Evolutionary conservation across 805 yeast species (phyloP), one percentile per base, ranked within the genome.

Genomic region (Candida odintsovae): DNA sequence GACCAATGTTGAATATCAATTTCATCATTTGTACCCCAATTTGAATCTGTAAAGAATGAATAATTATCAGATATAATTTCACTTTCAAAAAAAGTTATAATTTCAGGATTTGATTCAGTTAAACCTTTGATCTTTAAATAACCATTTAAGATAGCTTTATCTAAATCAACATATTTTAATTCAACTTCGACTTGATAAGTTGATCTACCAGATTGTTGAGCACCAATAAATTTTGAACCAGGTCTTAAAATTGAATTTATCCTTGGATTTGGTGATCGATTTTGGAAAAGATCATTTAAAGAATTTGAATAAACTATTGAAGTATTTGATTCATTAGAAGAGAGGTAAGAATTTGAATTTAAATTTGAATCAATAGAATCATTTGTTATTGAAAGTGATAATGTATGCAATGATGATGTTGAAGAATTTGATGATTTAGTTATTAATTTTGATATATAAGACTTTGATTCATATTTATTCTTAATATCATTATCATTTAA

Each of bases 71-170:
- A 78, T 1, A 82, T 71, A 39, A 82, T 77, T 54, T 82, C 87
- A 6, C 82, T 83, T 55, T 78, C 82, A 67, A 86, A 86, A 59
- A 77, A 84, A 1, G 94, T 86, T n/a, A 82, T 75, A 50, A 86
- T 82, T 54, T 81, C 80, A 2, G 90, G 88, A 54, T 82, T 75
- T 23, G 77, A 69, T 44, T 73, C 77, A 0, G 92, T 84, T 36
- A 86, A 67, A 3, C 90, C 88, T 40, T 76, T 70, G 44, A 86
- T 86, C 42, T 83, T 80, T 40, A 86, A 66, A 50, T 78, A 82
- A 2, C 95, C 95, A 6, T 83, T 68, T 25, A 78, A 42, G 44
- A 64, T 68, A 38, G 61, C 76, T 43, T 72, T 70, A 10, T 62
- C 63, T 54, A 84, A 65, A 62, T 86, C 89, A n/a, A 86, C 85